Evolutionary conservation across 306 rosid genomes (phyloP), one percentile per base, ranked within the genome.

Genomic region (Ormosia semicastrata): DNA sequence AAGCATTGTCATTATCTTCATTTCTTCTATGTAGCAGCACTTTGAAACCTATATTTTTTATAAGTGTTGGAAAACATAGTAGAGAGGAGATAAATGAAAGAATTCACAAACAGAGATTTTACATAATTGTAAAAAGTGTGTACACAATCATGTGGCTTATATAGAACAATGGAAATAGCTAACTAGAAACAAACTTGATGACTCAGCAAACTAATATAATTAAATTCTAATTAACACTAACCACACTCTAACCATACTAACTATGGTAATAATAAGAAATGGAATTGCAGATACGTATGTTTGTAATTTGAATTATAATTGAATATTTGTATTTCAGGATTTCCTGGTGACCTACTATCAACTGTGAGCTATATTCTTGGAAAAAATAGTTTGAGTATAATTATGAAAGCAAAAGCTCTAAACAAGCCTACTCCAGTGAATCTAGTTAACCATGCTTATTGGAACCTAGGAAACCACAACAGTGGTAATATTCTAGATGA

Each of bases 391-490:
- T 62, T 90, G 85, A 82, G 78, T 3, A 47, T 90, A n/a, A 34
- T 46, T 49, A 85, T 92, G 92, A 78, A 65, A 75, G 94, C 92
- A 7, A 82, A 59, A 77, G 94, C 94, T 43, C 83, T 90, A 5
- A 87, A 88, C 91, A 92, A 90, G 83, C 75, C 89, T 2, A 92
- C 94, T 3, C 97, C 97, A 1, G 97, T 92, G 80, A 92, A 82
- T 79, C 80, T 92, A 41, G 90, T 89, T 8, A 89, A 88, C 72
- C 97, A 90, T 29, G 63, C 89, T 0, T 92, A 85, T 50, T 90
- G 94, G 97, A 92, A 88, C 86, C 88, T 92, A 5, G 92, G 92
- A 2, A 87, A 89, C 57, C 92, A 92, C 79, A 76, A 86, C 86
- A 84, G 91, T 2, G 97, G 97, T 3, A 66, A 88, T 18, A 83